Evolutionary conservation across 345 rosid genomes (phyloP).

Genomic region (Citrus medica): DNA sequence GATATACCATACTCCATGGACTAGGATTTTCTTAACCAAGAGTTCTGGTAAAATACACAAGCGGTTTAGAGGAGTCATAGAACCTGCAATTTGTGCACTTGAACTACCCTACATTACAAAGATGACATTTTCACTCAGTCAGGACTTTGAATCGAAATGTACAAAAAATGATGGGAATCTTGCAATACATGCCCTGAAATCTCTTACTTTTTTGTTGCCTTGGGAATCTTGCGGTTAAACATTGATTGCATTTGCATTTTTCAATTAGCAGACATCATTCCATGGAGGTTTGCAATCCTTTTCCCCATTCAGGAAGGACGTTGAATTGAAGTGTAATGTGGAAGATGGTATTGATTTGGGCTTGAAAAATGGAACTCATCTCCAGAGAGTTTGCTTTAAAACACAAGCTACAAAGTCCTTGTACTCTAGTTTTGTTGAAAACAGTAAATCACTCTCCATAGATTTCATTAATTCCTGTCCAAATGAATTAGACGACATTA

Average conservation of each 20-base stretch:
- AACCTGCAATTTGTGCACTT: background rate
- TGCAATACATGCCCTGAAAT: background rate
- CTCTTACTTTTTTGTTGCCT: background rate
- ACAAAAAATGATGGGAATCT: background rate
- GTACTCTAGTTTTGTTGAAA: constrained; percentile 33
- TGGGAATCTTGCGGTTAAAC: background rate
- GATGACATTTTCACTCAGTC: background rate
- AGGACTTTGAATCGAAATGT: background rate
- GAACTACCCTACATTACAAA: background rate
- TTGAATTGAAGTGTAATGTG: constrained; percentile 32
- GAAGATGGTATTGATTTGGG: constrained; percentile 42
- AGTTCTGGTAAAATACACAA: background rate
- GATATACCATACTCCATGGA: background rate
- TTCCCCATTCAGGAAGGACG: constrained; percentile 40
- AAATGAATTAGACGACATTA: constrained; percentile 26
- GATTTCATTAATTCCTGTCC: constrained; percentile 21
- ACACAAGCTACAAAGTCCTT: constrained; percentile 52
- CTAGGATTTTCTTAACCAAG: background rate
- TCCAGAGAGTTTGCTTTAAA: constrained; percentile 28
- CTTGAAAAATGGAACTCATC: constrained; percentile 33
- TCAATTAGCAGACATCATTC: constrained; percentile 44
- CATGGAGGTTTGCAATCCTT: constrained; percentile 44
- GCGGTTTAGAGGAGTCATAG: background rate
- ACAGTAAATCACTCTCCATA: constrained; percentile 20
- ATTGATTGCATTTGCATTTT: background rate